These are phyloP conservation scores for Globisporangium echinulatum DNA, from an alignment of 352 stramenopile species.

Conservation along the genomic window DNA sequence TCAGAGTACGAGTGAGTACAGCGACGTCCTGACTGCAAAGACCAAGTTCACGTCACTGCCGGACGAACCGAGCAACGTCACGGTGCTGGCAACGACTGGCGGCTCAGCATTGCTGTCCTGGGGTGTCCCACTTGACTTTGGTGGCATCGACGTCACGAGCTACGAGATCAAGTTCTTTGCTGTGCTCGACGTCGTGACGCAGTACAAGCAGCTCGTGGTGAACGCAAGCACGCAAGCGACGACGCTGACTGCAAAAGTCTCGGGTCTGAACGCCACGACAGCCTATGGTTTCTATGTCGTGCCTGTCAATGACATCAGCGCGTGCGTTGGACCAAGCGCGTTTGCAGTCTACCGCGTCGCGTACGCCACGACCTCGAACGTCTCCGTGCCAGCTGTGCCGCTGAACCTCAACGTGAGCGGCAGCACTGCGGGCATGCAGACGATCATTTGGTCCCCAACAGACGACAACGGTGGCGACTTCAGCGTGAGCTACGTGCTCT, in stretches of 20 bases:
- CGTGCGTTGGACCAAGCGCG: conserved; percentile 23
- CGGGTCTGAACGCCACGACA: conserved; percentile 34
- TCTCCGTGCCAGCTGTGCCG: conserved; percentile 32
- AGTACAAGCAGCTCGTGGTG: conserved; percentile 27
- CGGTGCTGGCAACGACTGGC: conserved; percentile 20
- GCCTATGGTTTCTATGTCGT: conserved; percentile 51
- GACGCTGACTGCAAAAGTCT: conserved; percentile 26
- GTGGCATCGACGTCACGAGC: conserved; percentile 35
- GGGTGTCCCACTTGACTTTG: conserved; percentile 42
- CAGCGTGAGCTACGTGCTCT: conserved; percentile 29
- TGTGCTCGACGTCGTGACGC: conserved; percentile 19
- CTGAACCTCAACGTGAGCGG: conserved; percentile 17
- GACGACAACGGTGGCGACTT: conserved; percentile 33
- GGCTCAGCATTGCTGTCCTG: conserved; percentile 37
- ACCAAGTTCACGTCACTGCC: conserved; percentile 43
- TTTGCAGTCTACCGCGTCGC: conserved; percentile 23
- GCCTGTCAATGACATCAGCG: conserved; percentile 45
- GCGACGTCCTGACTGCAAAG: conserved; percentile 18
- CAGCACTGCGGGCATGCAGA: conserved; percentile 39
- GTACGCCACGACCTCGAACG: conserved; percentile 24
- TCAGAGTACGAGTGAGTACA: conserved; percentile 45
- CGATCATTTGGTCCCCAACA: conserved; percentile 29
- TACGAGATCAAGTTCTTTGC: conserved; percentile 45
- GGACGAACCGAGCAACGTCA: conserved; percentile 25
- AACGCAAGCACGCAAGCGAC: conserved; percentile 18